Base-by-base conservation (phyloP, 306 rosid species). In the Fragaria iinumae region DNA sequence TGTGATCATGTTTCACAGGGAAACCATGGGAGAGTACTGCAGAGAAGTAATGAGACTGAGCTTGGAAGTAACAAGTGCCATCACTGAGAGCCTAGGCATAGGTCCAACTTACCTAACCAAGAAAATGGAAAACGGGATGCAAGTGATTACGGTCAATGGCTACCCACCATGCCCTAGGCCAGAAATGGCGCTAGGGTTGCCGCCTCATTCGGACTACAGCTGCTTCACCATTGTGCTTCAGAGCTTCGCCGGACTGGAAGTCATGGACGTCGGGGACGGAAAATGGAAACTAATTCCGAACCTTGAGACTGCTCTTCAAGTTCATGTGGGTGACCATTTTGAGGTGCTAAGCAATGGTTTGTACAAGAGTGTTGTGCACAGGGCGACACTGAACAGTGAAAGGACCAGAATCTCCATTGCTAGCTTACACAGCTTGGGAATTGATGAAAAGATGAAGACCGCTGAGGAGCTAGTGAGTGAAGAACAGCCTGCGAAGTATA, bases 191-290 rank as follows among this genome's bases (percentile, higher is more conserved):
- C 76, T 87, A 10, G 96, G 90, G 8, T 41, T 84, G 36, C 90
- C 91, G 1, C 96, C 93, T 57, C 91, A 90, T 76, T 80, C 90
- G 23, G 90, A 85, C 76, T 81, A 82, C 73, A 84, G 84, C 55
- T 88, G 88, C 86, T 55, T 88, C 44, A 90, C 88, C 70, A 56
- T 87, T 59, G 25, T 85, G 38, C 79, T 80, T 34, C 88, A 83
- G 68, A 87, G 79, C 72, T 43, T 44, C 14, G 69, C 23, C 8
- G 87, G 90, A 29, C 80, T 83, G 1, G 83, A 83, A 79, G 41
- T 81, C 80, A 74, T 80, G 84, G 79, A 80, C 63, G n/a, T 2
- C 4, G 75, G 56, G 32, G 81, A 59, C 12, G 78, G 82, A 27
- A 17, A 17, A 50, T 76, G 86, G 87, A 38, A 74, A 32, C 11